Percentiles rank a stretch among this genome's conserved stretches.
phyloP scores from a whole-genome alignment of 2,329 filamentous ascomycete species.

The Fusarium mangiferae region DNA sequence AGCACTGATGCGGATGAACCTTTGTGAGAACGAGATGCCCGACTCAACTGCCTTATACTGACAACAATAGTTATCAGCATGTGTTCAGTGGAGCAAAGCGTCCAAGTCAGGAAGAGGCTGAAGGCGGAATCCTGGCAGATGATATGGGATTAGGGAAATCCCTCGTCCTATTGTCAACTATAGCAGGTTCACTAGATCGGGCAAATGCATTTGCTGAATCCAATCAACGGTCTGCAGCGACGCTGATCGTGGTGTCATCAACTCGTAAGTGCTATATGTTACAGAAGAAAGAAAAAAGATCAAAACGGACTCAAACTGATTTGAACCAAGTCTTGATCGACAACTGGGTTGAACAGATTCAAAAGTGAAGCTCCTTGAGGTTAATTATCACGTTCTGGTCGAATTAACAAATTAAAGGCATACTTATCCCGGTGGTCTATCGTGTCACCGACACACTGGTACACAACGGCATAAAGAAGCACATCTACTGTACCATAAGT shows the following conservation, averaged over 20 bases:
- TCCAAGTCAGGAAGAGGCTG: neutral
- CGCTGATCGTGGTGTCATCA: fast-evolving
- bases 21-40: fast-evolving
- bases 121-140: neutral
- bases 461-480: neutral
- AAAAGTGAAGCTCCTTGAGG: too few species aligned
- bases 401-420: too few species aligned
- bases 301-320: fast-evolving
- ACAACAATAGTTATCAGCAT: fast-evolving
- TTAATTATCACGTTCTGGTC: too few species aligned
- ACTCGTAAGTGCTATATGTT: neutral
- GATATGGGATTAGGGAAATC: neutral
- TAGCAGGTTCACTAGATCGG: neutral
- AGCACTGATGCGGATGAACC: neutral
- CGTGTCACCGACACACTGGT: neutral
- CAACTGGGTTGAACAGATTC: neutral
- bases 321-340: neutral
- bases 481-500: neutral
- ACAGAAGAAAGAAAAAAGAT: too few species aligned
- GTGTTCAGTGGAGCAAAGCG: neutral
- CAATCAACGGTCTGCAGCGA: neutral
- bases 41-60: fast-evolving
- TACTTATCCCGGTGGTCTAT: neutral
- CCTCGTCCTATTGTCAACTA: neutral
- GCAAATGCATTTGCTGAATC: neutral